Evolutionary conservation across 1,139 yeast genomes (phyloP).

Genomic region (Suhomyces maxii): DNA sequence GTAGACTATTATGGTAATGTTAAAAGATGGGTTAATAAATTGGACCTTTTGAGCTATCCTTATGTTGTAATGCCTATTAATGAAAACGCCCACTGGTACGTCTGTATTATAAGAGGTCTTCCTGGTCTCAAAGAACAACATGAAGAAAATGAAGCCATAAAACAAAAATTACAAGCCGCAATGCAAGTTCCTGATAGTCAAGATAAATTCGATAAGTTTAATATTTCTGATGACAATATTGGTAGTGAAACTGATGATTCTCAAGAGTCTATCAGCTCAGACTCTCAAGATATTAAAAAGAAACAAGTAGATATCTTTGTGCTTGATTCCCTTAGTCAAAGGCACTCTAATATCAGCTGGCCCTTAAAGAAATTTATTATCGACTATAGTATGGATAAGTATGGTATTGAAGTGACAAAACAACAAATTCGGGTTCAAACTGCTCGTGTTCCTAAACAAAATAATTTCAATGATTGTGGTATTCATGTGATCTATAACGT

Average conservation of each 20-base stretch:
- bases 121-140: conserved; percentile 29
- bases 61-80: conserved; percentile 80
- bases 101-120: conserved; percentile 61
- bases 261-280: neutral
- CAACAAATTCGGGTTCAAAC: conserved; percentile 42
- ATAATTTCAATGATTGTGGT: conserved; percentile 93
- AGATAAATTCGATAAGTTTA: conserved; percentile 7
- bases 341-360: conserved; percentile 51
- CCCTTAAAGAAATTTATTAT: conserved; percentile 66
- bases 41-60: conserved; percentile 61
- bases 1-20: conserved; percentile 60
- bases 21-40: conserved; percentile 74
- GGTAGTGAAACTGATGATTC: conserved; percentile 1
- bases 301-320: conserved; percentile 56
- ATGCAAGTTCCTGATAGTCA: conserved; percentile 14
- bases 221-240: conserved; percentile 7
- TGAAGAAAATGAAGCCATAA: conserved; percentile 1
- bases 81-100: conserved; percentile 84
- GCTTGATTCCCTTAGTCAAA: conserved; percentile 73
- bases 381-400: conserved; percentile 68
- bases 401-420: conserved; percentile 47
- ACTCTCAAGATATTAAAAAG: conserved; percentile 2
- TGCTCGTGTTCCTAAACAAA: conserved; percentile 78
- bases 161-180: conserved; percentile 4
- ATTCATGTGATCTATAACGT: conserved; percentile 84